Evolutionary conservation across 73 alveolate species (phyloP).

Genomic region (Symbiodinium pilosum): DNA sequence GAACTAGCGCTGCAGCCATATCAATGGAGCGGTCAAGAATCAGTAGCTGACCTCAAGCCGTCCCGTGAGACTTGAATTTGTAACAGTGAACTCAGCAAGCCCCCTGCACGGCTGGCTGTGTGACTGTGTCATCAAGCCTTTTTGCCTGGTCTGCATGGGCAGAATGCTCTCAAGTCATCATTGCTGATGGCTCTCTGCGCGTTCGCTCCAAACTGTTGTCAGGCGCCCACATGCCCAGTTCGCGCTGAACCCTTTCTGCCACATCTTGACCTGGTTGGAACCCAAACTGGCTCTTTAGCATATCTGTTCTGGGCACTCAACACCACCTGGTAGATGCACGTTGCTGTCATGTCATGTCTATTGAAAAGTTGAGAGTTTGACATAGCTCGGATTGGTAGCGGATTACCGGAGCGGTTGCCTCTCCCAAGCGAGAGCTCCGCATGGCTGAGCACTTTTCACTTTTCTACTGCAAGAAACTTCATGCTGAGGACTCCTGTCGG

Average conservation of each 20-base stretch:
- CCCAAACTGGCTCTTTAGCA: neutral
- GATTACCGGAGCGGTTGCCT: constrained; percentile 64
- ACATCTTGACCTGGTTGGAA: constrained; percentile 44
- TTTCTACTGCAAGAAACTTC: too few relatives aligned
- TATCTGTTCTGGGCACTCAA: neutral
- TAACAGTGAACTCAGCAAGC: neutral
- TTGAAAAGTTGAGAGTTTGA: neutral
- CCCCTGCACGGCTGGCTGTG: neutral
- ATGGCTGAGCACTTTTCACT: neutral
- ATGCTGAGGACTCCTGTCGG: too few relatives aligned
- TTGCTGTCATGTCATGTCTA: neutral
- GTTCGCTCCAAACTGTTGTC: neutral
- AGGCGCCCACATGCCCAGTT: constrained; percentile 23
- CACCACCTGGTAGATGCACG: neutral
- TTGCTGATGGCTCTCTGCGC: neutral
- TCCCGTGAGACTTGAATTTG: too few relatives aligned
- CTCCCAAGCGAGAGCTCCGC: neutral
- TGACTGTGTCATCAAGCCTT: neutral
- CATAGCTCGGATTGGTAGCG: constrained; percentile 80
- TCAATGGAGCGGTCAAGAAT: constrained; percentile 85
- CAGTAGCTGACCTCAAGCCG: constrained; percentile 52
- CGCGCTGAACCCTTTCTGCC: constrained; percentile 67
- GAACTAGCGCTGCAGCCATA: constrained; percentile 94
- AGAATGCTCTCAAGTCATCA: neutral
- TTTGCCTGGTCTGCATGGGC: too few relatives aligned